Evolutionary conservation across 2,329 filamentous ascomycete genomes (phyloP), one percentile per base, ranked within the genome.

Genomic region (Chaetothyriales sp.): DNA sequence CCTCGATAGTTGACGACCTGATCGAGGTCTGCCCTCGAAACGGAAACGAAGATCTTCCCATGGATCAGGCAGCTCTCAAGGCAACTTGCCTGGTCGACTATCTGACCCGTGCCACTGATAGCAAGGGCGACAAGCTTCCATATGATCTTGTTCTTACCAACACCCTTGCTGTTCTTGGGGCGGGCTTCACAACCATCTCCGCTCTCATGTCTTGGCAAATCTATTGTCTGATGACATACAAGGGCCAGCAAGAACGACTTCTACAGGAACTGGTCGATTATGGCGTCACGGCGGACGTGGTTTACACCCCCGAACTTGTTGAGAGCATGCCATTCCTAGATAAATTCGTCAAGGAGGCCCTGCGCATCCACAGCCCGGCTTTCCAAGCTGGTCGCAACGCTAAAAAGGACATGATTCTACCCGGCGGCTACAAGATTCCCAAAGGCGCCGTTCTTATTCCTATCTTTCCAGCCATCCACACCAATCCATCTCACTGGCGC

Each of bases 111-210:
- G 77, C 77, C 1, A 71, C 67, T 5, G 77, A 81, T 54, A 70
- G 62, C 56, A 73, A 76, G 45, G 78, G 78, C 37, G 69, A 77
- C 49, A 75, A 77, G 54, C 64, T 81, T 0, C 75, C 77, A 0
- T 63, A 67, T 37, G 63, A 68, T 2, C 58, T 71, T n/a, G 63
- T 74, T 28, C 55, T 65, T 29, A 58, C 62, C 52, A 62, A 65
- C 0, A 52, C 44, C 5, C 60, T 60, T 56, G 64, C 66, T 1
- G 65, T 80, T 0, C 65, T 79, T 1, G 78, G 69, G 3, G 78
- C 78, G 1, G 79, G 79, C 18, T 82, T 82, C 66, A 79, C 75
- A 1, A 82, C 78, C 0, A 82, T 76, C 0, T 75, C 72, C 2
- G 76, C 76, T 0, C 70, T 81, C 2, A 67, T 81, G 1, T 78